Evolutionary conservation across 2,329 filamentous ascomycete genomes (phyloP), one percentile per base, ranked within the genome.

Genomic region (Ceratocystis variospora): DNA sequence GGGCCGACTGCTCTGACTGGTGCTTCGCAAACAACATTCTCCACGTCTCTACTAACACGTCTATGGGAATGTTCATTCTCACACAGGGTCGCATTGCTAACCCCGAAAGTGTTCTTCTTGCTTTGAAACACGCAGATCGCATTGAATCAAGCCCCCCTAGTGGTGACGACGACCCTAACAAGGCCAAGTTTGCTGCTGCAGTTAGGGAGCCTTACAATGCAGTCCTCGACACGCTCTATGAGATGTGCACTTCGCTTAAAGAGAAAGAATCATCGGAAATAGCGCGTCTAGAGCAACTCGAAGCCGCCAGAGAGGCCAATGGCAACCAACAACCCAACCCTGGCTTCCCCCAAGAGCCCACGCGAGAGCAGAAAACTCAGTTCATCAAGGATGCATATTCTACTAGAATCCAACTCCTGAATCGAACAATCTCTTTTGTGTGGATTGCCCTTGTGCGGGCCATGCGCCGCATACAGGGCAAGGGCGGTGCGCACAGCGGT

Each of bases 361-460:
- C 77, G 66, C 76, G 79, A 62, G 86, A 92, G 70, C 80, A 85
- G 64, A 84, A 87, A 70, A 80, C 85, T 59, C 78, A 81, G 63
- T 80, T 81, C 17, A 80, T 87, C 25, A 80, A 84, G 72, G 83
- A 88, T 68, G 85, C 85, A 10, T 88, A 89, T 72, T 83, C 84
- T 6, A 82, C 83, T 4, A 90, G 96, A 72, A 85, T 87, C 44
- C 85, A 87, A 33, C 79, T 88, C 17, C 81, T 97, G 25, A 93
- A 88, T 53, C 87, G 88, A 71, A 93, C 90, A 1, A 87, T 99
- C 66, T 96, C 94, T 0, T 92, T 90, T 72, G 87, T 91, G 3
- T 99, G 94, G 94, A 95, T 97, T 72, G 90, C 91, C 17, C 80
- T 97, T 68, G 95, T 96, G 77, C 87, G 94, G 63, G 89, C 93